These are phyloP conservation scores for Solanum tacnaense DNA, from an alignment of 257 asterid genomes.

Conservation along the genomic window DNA sequence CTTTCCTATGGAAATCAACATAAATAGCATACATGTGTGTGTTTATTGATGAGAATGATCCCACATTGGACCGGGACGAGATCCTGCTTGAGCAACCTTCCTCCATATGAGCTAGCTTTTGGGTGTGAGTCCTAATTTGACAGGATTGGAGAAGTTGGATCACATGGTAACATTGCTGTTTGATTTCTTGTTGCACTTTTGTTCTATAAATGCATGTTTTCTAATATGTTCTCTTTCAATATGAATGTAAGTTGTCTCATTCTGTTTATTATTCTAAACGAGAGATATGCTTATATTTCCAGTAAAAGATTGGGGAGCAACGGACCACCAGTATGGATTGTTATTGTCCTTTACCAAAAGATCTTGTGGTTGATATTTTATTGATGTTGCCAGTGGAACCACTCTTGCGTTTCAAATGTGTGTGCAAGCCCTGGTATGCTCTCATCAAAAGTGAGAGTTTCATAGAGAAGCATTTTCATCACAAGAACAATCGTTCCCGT, in stretches of 20 bases:
- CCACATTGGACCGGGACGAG: too few species aligned
- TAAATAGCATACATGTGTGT: too few species aligned
- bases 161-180: neutral
- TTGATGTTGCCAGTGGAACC: constrained; percentile 23
- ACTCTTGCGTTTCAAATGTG: constrained; percentile 22
- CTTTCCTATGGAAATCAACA: too few species aligned
- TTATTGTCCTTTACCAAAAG: constrained; percentile 8
- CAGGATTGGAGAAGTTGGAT: too few species aligned
- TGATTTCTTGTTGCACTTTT: neutral
- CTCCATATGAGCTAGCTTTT: too few species aligned
- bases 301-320: neutral
- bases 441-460: constrained; percentile 22
- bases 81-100: too few species aligned
- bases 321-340: neutral
- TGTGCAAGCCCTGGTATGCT: constrained; percentile 27
- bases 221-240: neutral
- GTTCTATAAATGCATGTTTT: neutral
- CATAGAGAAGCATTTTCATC: constrained; percentile 13
- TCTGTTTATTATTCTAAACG: neutral
- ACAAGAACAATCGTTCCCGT: constrained; percentile 12
- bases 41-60: too few species aligned
- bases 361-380: constrained; percentile 15
- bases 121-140: too few species aligned
- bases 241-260: neutral
- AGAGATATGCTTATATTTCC: too few species aligned